Evolutionary conservation across 441 rosid species (phyloP).

Genomic region (Adansonia rubrostipa): DNA sequence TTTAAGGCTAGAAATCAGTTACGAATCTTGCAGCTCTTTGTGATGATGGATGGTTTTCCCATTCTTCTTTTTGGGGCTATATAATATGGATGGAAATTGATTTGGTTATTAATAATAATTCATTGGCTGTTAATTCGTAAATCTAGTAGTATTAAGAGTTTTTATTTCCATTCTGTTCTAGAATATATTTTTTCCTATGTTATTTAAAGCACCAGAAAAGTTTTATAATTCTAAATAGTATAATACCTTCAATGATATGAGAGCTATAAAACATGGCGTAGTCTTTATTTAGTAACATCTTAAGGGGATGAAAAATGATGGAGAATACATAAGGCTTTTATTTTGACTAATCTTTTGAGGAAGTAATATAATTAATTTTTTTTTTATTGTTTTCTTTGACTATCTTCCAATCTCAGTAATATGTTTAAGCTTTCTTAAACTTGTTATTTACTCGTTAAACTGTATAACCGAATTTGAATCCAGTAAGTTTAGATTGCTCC

Average conservation of each 20-base stretch:
- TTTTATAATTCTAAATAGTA: not conserved
- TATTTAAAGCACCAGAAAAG: not conserved
- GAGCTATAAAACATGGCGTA: too few relatives aligned
- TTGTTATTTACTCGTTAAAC: not conserved
- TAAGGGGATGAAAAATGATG: too few relatives aligned
- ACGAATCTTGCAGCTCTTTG: not conserved
- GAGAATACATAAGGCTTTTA: not conserved
- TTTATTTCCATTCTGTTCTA: not conserved
- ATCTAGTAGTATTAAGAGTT: not conserved
- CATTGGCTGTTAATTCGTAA: not conserved
- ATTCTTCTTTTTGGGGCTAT: not conserved
- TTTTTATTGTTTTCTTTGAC: not conserved
- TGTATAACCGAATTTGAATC: not conserved
- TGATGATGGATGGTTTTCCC: not conserved
- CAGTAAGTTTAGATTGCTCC: not conserved
- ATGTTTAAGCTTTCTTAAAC: not conserved
- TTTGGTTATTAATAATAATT: not conserved
- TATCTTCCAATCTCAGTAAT: not conserved
- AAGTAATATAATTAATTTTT: not conserved
- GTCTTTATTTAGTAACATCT: too few relatives aligned
- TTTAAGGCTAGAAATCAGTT: not conserved
- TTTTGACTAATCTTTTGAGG: not conserved
- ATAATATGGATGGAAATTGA: not conserved
- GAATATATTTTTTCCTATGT: not conserved
- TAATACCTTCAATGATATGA: not conserved